A percentile compares a stretch with the other conserved stretches of the same genome.
Evolutionary conservation across 179 eudicot species (phyloP).

Genomic region (Nepenthes alata): DNA sequence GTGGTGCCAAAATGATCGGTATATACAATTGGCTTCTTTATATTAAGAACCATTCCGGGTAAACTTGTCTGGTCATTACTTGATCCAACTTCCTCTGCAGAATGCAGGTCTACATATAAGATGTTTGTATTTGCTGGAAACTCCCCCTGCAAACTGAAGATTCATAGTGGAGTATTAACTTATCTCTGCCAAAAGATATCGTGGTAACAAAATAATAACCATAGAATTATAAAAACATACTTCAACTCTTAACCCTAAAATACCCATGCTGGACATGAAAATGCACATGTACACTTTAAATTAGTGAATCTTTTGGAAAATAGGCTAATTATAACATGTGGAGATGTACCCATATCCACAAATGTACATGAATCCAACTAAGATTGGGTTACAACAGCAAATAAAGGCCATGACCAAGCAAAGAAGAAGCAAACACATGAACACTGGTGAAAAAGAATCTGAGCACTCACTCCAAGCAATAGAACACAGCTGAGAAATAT

Average conservation of each 20-base stretch:
- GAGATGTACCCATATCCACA: no score
- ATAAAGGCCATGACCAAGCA: no score
- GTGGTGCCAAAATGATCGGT: slow-evolving; percentile 69
- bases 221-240: background rate
- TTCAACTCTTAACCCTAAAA: no score
- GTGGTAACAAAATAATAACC: background rate
- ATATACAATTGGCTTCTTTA: slow-evolving; percentile 66
- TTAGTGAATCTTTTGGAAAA: background rate
- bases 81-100: slow-evolving; percentile 78
- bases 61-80: slow-evolving; percentile 56
- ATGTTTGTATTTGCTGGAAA: slow-evolving; percentile 98
- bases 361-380: no score
- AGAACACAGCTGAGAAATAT: no score
- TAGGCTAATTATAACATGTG: background rate
- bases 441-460: no score
- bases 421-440: no score
- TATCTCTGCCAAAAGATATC: background rate
- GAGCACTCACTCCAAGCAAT: no score
- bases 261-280: background rate
- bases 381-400: no score
- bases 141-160: slow-evolving; percentile 57
- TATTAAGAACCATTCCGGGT: slow-evolving; percentile 90
- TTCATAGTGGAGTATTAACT: slow-evolving; percentile 13
- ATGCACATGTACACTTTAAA: background rate
- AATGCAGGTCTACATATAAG: slow-evolving; percentile 75